These are phyloP conservation scores for Hypoxylon rickii DNA, from an alignment of 495 filamentous ascomycete species.

Conservation along the genomic window DNA sequence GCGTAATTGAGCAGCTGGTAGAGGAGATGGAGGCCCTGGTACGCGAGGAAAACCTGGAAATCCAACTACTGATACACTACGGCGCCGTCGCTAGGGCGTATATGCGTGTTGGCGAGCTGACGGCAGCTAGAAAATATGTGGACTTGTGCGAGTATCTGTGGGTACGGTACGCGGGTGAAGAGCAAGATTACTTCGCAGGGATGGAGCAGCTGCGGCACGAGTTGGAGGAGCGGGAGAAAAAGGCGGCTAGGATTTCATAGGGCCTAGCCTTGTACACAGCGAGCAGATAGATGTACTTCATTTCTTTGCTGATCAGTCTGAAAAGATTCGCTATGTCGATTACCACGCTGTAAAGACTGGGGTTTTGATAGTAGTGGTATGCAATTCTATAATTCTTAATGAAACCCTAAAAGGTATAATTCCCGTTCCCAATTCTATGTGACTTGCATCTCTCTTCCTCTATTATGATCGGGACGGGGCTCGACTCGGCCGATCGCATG, in stretches of 20 bases:
- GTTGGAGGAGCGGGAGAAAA: slow-evolving; percentile 21
- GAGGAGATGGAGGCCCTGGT: slow-evolving; percentile 37
- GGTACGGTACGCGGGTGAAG: slow-evolving; percentile 43
- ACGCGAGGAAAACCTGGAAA: slow-evolving; percentile 35
- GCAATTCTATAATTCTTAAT: background rate
- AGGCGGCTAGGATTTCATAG: background rate
- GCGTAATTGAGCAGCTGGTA: slow-evolving; percentile 20
- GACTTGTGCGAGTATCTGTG: slow-evolving; percentile 37
- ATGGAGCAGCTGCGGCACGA: slow-evolving; percentile 38
- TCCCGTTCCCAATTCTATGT: background rate
- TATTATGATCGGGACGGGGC: background rate
- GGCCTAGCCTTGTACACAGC: no score
- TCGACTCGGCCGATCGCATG: background rate
- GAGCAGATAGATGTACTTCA: no score
- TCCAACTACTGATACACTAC: slow-evolving; percentile 42
- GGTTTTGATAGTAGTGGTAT: background rate
- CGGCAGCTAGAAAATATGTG: slow-evolving; percentile 33
- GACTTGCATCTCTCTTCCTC: background rate
- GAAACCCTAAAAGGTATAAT: background rate
- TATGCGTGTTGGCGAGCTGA: slow-evolving; percentile 30
- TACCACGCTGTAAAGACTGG: no score
- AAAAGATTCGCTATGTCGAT: no score
- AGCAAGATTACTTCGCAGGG: slow-evolving; percentile 38
- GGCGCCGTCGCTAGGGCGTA: slow-evolving; percentile 39
- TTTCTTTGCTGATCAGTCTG: no score